Base-by-base conservation (phyloP, 352 stramenopile genomes). In the Phytophthora capsici region DNA sequence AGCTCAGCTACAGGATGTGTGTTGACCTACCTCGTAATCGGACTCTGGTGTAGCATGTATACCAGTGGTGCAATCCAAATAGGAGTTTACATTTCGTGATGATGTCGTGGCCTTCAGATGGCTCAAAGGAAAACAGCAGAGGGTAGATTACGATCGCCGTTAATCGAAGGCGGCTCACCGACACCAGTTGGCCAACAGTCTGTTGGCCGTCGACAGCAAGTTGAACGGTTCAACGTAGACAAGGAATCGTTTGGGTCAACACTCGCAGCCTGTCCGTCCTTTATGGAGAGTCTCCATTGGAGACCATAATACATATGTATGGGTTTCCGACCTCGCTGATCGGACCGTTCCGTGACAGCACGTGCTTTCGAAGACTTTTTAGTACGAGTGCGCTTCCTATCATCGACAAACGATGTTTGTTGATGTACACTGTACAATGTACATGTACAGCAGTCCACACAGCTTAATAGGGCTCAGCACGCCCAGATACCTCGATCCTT, bases 381-480 rank as follows among this genome's bases (percentile, higher is more conserved):
- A 19, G 16, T 38, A 5, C 34, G 9, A 34, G 28, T 34, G 51
- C 36, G 26, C 41, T 61, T 61, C 17, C 41, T 61, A 46, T 53
- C 41, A 53, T 46, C 41, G 16, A 14, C 34, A 56, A 34, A 46
- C 19, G 10, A 32, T 20, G 7, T 37, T 30, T 13, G 28, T 4
- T 13, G 28, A 14, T 26, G 5, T 41, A 6, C 28, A 23, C 30
- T n/a, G n/a, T n/a, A n/a, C n/a, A n/a, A n/a, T n/a, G n/a, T 16
- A 41, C 9, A 28, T 43, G 28, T 26, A 26, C n/a, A n/a, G n/a
- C n/a, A n/a, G 25, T 40, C 2, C 26, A 9, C 46, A 54, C n/a
- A 40, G n/a, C 22, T 32, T 45, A 22, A 7, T 7, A 49, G 16
- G 3, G 36, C 51, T 17, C 23, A 40, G 51, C 37, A 17, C 38